Evolutionary conservation across 805 yeast genomes (phyloP).

Genomic region (Yarrowia sp.): DNA sequence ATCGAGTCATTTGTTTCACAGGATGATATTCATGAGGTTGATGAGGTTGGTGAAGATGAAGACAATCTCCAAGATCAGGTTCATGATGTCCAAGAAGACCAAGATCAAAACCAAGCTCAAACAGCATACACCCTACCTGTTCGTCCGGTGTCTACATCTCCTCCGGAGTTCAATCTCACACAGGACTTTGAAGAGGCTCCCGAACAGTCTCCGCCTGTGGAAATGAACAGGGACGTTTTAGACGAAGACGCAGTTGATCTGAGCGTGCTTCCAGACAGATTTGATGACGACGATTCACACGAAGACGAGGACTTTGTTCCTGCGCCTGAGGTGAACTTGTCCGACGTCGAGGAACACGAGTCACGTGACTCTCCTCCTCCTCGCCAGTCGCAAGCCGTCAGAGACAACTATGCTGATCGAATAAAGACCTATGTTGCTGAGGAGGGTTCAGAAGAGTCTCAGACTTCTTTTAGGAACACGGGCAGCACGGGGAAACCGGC

Average conservation of each 20-base stretch:
- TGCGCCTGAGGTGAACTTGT: not conserved
- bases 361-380: not conserved
- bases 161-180: conserved; percentile 16
- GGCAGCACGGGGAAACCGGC: not conserved
- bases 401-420: not conserved
- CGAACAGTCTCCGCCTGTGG: not conserved
- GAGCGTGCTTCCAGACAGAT: not conserved
- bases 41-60: not conserved
- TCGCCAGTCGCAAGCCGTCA: not conserved
- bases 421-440: not conserved
- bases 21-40: not conserved
- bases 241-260: conserved; percentile 3
- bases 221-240: not conserved
- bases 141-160: not conserved
- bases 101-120: too few relatives aligned
- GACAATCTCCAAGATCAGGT: too few relatives aligned
- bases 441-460: not conserved
- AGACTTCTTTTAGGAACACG: not conserved
- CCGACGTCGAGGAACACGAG: not conserved
- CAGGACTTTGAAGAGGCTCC: not conserved
- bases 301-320: conserved; percentile 14
- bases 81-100: not conserved
- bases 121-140: not conserved
- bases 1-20: too few relatives aligned
- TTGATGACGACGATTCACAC: not conserved